Evolutionary conservation across 2,329 filamentous ascomycete genomes (phyloP), one percentile per base, ranked within the genome.

Genomic region (Bipolaris gigantea): DNA sequence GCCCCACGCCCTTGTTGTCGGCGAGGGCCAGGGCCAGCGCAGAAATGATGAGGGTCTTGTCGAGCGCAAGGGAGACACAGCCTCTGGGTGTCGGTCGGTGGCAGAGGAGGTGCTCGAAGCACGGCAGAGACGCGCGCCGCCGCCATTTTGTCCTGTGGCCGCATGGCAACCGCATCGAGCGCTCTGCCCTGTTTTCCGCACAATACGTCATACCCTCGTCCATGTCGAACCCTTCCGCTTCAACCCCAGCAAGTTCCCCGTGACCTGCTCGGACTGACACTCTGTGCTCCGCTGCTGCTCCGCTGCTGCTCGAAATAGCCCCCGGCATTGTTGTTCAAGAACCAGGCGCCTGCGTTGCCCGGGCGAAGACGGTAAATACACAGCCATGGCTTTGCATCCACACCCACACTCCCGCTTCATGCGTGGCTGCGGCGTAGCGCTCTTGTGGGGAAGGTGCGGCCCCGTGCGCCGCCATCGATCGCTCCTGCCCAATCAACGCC

Each of bases 31-130:
- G n/a, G 50, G 60, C 50, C 60, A 63, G 62, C 65, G 62, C 63
- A 64, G 62, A 34, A 34, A 48, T 51, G 45, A 39, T 52, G 45
- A 39, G 46, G 39, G 32, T 48, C 43, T 62, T 63, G 66, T 66
- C 67, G 64, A 64, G 69, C 71, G 71, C 73, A 75, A 74, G 72
- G 73, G 71, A 72, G 65, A 66, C 70, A 70, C 67, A 56, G 59
- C 67, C 71, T 71, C 68, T 66, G 63, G 54, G 57, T 50, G 65
- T 55, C 60, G 63, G 65, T 63, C 59, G 66, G 36, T 56, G 61
- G 67, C 65, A 73, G 69, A 74, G 70, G 70, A 71, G 56, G 66
- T 72, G 72, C 64, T 69, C 72, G 64, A 59, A 40, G 48, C 42
- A 53, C 21, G 40, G 15, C 53, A 49, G 56, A 63, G 53, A 62